Evolutionary conservation across 495 filamentous ascomycete species (phyloP).

Genomic region (Hyaloscypha variabilis): DNA sequence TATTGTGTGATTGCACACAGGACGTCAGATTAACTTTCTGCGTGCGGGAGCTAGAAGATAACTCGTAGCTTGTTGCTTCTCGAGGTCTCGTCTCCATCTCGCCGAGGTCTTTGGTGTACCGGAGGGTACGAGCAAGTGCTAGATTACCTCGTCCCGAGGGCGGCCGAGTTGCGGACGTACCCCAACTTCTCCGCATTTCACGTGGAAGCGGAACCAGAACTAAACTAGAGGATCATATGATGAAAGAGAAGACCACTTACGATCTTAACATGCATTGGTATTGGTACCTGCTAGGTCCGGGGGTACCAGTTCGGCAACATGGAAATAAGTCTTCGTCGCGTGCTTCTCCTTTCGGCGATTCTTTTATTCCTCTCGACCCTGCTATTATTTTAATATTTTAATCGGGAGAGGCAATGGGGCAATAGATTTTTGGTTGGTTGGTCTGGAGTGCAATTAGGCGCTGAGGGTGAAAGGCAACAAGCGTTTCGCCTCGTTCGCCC

Average conservation of each 20-base stretch:
- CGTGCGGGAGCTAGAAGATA: background rate
- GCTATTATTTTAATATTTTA: too few relatives aligned
- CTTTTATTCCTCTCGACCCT: background rate
- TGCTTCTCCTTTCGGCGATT: background rate
- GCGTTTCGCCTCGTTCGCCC: conserved; percentile 14
- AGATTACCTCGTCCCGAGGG: too few relatives aligned
- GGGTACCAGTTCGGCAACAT: background rate
- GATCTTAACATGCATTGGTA: background rate
- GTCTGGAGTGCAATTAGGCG: background rate
- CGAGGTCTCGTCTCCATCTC: too few relatives aligned
- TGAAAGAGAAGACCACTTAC: background rate
- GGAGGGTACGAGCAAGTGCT: too few relatives aligned
- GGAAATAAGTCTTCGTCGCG: background rate
- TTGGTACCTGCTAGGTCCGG: background rate
- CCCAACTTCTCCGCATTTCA: too few relatives aligned
- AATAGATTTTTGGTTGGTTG: conserved; percentile 1
- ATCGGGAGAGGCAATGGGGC: too few relatives aligned
- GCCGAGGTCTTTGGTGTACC: too few relatives aligned
- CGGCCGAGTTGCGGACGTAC: too few relatives aligned
- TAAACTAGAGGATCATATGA: too few relatives aligned
- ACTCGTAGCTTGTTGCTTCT: background rate
- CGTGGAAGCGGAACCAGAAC: too few relatives aligned
- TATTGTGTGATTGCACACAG: too few relatives aligned
- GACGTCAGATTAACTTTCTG: background rate
- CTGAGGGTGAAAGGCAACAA: conserved; percentile 8